A percentile compares a stretch with the other conserved stretches of the same genome.
phyloP scores from a whole-genome alignment of 495 filamentous ascomycete species.

The Penicillium cataractarum region DNA sequence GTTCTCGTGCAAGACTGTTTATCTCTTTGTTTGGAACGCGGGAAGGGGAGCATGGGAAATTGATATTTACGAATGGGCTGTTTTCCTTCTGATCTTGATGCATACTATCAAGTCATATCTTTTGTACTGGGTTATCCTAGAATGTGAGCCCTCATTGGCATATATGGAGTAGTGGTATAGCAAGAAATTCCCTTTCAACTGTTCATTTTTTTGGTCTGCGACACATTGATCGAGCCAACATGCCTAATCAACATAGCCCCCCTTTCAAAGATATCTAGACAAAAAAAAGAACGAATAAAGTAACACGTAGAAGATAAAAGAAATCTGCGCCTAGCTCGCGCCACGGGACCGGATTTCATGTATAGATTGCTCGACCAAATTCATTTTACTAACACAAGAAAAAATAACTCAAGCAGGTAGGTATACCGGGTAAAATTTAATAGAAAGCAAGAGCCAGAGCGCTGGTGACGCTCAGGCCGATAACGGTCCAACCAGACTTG shows the following conservation, averaged over 20 bases:
- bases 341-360: conserved; percentile 28
- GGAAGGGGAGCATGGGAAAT: background rate
- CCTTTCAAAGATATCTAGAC: background rate
- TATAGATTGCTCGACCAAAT: conserved; percentile 31
- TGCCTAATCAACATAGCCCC: background rate
- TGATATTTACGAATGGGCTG: background rate
- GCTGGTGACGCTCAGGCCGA: conserved; percentile 66
- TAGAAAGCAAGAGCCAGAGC: conserved; percentile 64
- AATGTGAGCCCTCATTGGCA: background rate
- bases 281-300: background rate
- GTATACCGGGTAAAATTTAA: conserved; percentile 36
- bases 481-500: conserved; percentile 72
- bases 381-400: conserved; percentile 47
- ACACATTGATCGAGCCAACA: conserved; percentile 1
- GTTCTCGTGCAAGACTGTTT: background rate
- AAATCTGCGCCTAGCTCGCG: conserved; percentile 30
- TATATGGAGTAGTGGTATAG: conserved; percentile 4
- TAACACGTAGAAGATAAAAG: conserved; percentile 11
- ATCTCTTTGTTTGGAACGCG: background rate
- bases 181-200: conserved; percentile 3
- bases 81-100: background rate
- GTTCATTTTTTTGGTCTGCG: conserved; percentile 18
- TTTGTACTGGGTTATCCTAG: background rate
- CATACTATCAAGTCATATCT: background rate
- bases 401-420: conserved; percentile 30